phyloP scores from a whole-genome alignment of 1,284 basidiomycete genomes.

The Pseudozyma flocculosa region DNA sequence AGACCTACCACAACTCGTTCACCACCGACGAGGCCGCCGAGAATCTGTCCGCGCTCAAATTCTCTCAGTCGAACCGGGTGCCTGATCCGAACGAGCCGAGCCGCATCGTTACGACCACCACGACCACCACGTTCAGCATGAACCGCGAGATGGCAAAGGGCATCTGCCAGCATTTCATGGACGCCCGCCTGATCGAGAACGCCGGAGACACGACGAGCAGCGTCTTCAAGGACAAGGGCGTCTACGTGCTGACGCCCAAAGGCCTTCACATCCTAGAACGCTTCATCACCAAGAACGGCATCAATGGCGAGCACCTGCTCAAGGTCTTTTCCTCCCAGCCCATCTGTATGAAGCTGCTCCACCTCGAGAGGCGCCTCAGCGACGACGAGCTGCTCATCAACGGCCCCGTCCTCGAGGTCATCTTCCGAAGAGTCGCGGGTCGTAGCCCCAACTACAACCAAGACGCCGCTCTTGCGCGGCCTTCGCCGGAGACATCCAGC shows the following conservation, averaged over 20 bases:
- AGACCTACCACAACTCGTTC: constrained; percentile 90
- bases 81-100: constrained; percentile 96
- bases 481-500: not conserved
- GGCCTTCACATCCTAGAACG: constrained; percentile 97
- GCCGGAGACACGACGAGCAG: constrained; percentile 83
- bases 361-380: constrained; percentile 84
- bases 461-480: not conserved
- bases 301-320: constrained; percentile 83
- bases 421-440: constrained; percentile 92
- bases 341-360: constrained; percentile 95
- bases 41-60: constrained; percentile 93
- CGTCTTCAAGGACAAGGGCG: constrained; percentile 94
- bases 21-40: constrained; percentile 92
- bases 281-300: constrained; percentile 99
- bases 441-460: constrained; percentile 58
- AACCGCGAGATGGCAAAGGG: constrained; percentile 98
- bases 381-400: constrained; percentile 99
- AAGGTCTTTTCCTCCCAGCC: constrained; percentile 88
- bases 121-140: constrained; percentile 99
- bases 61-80: constrained; percentile 96
- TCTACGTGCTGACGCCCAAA: constrained; percentile 94
- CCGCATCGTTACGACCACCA: constrained; percentile 96
- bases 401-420: constrained; percentile 84
- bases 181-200: constrained; percentile 94
- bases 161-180: constrained; percentile 99